Evolutionary conservation across 2,329 filamentous ascomycete genomes (phyloP).

Genomic region (Lachnellula hyalina): DNA sequence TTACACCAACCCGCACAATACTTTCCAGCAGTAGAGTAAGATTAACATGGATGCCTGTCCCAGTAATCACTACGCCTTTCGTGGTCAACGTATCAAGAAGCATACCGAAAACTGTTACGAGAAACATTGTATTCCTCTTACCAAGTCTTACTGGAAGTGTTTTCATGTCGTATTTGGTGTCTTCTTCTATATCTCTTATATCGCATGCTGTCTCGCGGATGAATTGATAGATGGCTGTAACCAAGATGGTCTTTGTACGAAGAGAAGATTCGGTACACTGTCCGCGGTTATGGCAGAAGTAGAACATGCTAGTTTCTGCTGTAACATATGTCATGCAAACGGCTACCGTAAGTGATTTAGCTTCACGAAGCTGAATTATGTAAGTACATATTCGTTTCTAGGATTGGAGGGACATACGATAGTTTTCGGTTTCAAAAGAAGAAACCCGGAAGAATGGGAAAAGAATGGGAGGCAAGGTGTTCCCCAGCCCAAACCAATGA

Average conservation of each 20-base stretch:
- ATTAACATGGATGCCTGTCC: too few species aligned
- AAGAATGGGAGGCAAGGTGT: background rate
- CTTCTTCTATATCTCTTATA: background rate
- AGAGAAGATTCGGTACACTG: background rate
- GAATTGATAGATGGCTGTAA: background rate
- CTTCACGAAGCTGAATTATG: background rate
- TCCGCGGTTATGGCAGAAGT: background rate
- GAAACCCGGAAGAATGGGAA: background rate
- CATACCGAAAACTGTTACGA: background rate
- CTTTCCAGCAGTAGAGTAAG: background rate
- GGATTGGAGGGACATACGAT: background rate
- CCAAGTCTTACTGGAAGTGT: background rate
- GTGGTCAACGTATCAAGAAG: background rate
- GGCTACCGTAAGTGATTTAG: background rate
- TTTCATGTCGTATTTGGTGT: background rate
- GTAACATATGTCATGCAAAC: background rate
- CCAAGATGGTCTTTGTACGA: background rate
- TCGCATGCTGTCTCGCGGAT: background rate
- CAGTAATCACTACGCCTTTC: background rate
- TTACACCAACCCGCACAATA: background rate
- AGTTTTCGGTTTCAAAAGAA: background rate
- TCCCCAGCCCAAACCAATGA: background rate
- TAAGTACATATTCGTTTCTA: background rate
- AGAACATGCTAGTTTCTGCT: background rate
- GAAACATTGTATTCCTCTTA: background rate